A percentile compares a stretch with the other conserved stretches of the same genome.
Evolutionary conservation across 768 basidiomycete species (phyloP).

Genomic region (Favolaschia claudopus): DNA sequence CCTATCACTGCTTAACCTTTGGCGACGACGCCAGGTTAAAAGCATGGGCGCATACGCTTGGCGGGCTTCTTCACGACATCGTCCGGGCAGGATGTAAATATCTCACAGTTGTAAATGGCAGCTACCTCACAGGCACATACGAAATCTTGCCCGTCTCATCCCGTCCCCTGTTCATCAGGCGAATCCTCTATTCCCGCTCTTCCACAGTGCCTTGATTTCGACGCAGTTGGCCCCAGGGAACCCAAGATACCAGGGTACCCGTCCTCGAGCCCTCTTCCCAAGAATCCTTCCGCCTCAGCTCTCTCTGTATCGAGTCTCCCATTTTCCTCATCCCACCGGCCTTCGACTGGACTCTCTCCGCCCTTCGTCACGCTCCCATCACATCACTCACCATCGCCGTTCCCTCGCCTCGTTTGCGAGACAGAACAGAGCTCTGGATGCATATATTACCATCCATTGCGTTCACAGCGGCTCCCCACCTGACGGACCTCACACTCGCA

Average conservation of each 20-base stretch:
- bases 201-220: too few species aligned
- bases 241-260: too few species aligned
- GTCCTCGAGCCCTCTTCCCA: too few species aligned
- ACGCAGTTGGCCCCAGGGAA: too few species aligned
- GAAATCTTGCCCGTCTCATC: not conserved
- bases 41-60: not conserved
- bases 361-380: not conserved
- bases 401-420: too few species aligned
- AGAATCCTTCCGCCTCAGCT: too few species aligned
- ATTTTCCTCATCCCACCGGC: not conserved
- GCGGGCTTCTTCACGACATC: not conserved
- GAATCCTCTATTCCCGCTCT: too few species aligned
- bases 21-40: not conserved
- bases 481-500: not conserved
- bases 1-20: not conserved
- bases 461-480: not conserved
- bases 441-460: not conserved
- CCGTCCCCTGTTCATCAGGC: too few species aligned
- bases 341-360: not conserved
- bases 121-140: not conserved
- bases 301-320: not conserved
- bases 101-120: not conserved
- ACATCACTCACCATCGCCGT: not conserved
- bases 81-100: not conserved
- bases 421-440: too few species aligned